Conservation (phyloP, 805 yeast genomes). For the Grigorovia humatica region DNA sequence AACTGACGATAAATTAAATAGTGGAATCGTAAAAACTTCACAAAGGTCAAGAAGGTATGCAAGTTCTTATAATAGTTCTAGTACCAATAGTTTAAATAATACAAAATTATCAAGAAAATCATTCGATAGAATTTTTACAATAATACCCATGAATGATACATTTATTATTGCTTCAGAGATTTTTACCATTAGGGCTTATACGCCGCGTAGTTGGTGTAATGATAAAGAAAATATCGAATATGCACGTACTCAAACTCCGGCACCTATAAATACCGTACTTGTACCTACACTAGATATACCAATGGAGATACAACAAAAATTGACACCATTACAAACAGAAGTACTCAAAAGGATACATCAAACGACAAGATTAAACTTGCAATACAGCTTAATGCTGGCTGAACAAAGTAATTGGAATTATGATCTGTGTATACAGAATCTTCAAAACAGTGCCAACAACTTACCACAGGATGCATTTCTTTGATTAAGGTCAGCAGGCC, state of each 20-base stretch:
- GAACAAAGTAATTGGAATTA: constrained; percentile 84
- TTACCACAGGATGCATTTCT: constrained; percentile 50
- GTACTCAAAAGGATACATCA: constrained; percentile 52
- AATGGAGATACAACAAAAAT: constrained; percentile 39
- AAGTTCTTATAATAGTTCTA: constrained; percentile 1
- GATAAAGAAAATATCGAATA: constrained; percentile 5
- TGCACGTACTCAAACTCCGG: not conserved
- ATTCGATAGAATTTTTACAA: constrained; percentile 77
- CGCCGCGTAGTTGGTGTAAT: constrained; percentile 48
- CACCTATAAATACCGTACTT: not conserved
- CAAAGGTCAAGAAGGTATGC: constrained; percentile 20
- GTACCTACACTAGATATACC: constrained; percentile 36
- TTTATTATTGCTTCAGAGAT: constrained; percentile 78
- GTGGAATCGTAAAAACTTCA: constrained; percentile 1
- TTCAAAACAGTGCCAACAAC: constrained; percentile 53
- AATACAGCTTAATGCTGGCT: constrained; percentile 71
- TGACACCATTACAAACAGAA: constrained; percentile 49
- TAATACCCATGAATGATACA: constrained; percentile 60
- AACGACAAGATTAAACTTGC: constrained; percentile 68
- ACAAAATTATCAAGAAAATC: constrained; percentile 49
- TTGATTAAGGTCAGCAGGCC: constrained; percentile 6
- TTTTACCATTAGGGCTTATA: constrained; percentile 52
- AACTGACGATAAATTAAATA: not conserved
- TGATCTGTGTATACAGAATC: constrained; percentile 56
- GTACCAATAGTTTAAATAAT: constrained; percentile 13